phyloP scores from a whole-genome alignment of 2,329 filamentous ascomycete species.

The Epichloe festucae region DNA sequence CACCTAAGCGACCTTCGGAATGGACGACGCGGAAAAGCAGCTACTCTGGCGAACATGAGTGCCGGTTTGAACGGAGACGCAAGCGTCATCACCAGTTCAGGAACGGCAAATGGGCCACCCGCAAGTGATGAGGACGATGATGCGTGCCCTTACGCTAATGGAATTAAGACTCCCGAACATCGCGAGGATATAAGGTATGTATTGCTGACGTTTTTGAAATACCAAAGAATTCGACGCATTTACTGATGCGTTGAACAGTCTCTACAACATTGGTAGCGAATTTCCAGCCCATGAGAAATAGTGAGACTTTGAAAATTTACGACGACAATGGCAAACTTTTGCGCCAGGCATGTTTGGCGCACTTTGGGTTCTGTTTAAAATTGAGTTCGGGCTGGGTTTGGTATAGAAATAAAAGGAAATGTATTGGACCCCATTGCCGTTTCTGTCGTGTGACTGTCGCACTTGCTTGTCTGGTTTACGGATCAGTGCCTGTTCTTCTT shows the following conservation, averaged over 20 bases:
- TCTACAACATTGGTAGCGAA: constrained; percentile 1
- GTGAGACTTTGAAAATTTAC: no score
- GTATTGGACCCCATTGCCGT: no score
- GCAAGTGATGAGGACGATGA: not conserved
- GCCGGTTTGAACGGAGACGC: not conserved
- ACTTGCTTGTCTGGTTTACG: no score
- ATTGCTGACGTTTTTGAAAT: no score
- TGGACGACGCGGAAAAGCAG: constrained; percentile 39
- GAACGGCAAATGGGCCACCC: not conserved
- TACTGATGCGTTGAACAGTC: not conserved
- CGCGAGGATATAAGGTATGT: constrained; percentile 6
- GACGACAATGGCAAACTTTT: no score
- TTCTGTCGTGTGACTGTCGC: no score
- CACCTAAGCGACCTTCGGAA: constrained; percentile 56
- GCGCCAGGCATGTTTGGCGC: no score
- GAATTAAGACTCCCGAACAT: not conserved
- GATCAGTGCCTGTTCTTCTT: no score
- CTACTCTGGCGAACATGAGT: not conserved
- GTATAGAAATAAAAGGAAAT: no score
- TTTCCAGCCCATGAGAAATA: not conserved
- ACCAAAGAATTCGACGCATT: no score
- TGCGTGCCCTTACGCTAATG: not conserved
- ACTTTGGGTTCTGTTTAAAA: no score
- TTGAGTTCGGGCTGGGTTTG: no score
- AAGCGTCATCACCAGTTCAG: not conserved